phyloP scores from a whole-genome alignment of 208 protist genomes.

The Leishmania aethiopica region DNA sequence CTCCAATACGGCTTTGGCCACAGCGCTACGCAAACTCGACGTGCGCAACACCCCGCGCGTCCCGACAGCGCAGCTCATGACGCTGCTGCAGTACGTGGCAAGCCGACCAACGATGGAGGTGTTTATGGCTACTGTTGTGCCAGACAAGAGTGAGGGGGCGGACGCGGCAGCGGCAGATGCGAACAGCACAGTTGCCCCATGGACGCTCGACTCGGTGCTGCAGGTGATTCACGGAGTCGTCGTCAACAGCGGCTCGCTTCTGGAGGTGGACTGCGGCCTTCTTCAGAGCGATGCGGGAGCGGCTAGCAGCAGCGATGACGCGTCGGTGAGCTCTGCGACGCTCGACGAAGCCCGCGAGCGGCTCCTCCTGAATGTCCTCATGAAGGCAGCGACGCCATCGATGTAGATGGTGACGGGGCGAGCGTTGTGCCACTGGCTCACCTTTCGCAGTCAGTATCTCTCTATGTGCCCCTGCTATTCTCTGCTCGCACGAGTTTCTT shows the following conservation, averaged over 20 bases:
- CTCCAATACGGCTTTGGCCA: neutral
- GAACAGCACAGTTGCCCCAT: neutral
- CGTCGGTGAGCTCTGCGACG: constrained; percentile 1
- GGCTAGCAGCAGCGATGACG: constrained; percentile 14
- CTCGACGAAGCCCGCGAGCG: constrained; percentile 37
- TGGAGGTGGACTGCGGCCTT: constrained; percentile 44
- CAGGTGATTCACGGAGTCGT: constrained; percentile 36
- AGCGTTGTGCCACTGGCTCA: neutral
- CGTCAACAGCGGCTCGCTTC: constrained; percentile 35
- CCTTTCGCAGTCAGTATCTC: neutral
- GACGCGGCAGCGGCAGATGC: neutral
- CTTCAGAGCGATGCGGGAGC: constrained; percentile 13
- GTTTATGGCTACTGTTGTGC: constrained; percentile 30
- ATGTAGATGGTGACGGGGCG: neutral
- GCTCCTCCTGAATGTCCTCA: constrained; percentile 58
- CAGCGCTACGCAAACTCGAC: constrained; percentile 21
- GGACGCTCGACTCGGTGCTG: constrained; percentile 25
- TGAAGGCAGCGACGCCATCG: constrained; percentile 3
- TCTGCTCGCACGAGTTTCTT: neutral
- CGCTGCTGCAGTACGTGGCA: constrained; percentile 36
- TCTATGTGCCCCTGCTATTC: neutral
- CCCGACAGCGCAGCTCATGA: constrained; percentile 47
- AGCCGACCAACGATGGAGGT: constrained; percentile 42
- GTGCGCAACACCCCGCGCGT: constrained; percentile 38
- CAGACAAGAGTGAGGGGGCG: constrained; percentile 6